Conservation (phyloP, 108 stramenopile genomes). For the Chaetoceros tenuissimus region DNA sequence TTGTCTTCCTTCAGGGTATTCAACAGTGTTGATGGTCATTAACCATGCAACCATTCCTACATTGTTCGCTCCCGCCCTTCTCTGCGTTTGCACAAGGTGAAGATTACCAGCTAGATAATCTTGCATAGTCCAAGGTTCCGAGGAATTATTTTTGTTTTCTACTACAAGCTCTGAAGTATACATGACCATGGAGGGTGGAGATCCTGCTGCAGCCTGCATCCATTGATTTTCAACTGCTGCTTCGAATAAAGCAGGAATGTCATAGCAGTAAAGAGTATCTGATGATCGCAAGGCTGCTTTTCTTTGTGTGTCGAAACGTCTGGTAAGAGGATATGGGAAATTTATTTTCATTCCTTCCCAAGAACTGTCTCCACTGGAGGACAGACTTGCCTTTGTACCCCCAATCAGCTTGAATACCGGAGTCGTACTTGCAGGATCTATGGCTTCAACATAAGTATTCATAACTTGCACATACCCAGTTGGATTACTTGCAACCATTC, state of each 20-base stretch:
- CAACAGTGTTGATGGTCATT: conserved; percentile 89
- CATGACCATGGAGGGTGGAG: conserved; percentile 82
- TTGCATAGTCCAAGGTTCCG: conserved; percentile 67
- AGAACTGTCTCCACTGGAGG: conserved; percentile 76
- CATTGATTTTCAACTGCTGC: conserved; percentile 86
- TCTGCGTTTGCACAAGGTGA: conserved; percentile 72
- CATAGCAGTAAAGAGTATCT: conserved; percentile 92
- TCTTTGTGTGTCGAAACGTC: conserved; percentile 88
- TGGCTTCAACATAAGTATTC: conserved; percentile 94
- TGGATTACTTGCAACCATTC: conserved; percentile 92
- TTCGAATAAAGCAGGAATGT: conserved; percentile 94
- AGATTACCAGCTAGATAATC: conserved; percentile 77
- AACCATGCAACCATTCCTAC: conserved; percentile 99
- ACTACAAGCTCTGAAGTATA: conserved; percentile 91
- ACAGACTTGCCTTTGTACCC: conserved; percentile 74
- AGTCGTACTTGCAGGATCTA: conserved; percentile 45
- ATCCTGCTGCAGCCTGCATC: conserved; percentile 35
- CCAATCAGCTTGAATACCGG: conserved; percentile 83
- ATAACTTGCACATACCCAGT: conserved; percentile 95
- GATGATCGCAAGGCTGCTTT: conserved; percentile 78
- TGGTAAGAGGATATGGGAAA: conserved; percentile 87
- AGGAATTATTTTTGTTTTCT: conserved; percentile 42
- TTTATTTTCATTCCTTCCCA: conserved; percentile 80
- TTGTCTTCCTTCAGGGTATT: conserved; percentile 92
- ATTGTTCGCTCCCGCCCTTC: conserved; percentile 92